Conservation (phyloP, 192 early-diverging fungal species). For the Allomyces arbusculus region DNA sequence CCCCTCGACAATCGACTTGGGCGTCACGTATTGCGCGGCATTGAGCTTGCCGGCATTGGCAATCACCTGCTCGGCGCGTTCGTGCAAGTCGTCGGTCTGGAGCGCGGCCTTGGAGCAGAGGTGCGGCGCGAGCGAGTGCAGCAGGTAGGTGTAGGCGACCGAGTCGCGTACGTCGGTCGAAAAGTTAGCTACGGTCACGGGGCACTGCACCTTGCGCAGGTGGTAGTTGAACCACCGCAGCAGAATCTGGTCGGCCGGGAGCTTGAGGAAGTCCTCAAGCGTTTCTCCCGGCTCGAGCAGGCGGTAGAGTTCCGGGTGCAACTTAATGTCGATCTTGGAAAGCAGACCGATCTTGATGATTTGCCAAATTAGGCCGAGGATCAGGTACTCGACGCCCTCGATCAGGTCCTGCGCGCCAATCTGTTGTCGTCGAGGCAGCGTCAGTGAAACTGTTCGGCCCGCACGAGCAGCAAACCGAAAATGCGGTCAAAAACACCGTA, state of each 20-base stretch:
- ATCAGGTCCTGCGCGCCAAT: constrained; percentile 93
- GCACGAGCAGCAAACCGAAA: not conserved
- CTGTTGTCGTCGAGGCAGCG: not conserved
- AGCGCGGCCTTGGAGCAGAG: constrained; percentile 65
- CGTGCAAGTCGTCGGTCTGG: constrained; percentile 44
- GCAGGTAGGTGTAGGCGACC: constrained; percentile 82
- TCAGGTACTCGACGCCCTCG: constrained; percentile 88
- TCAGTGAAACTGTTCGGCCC: too few relatives aligned
- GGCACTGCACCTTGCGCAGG: constrained; percentile 76
- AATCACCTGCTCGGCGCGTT: constrained; percentile 76
- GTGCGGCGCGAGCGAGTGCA: constrained; percentile 75
- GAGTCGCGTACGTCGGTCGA: constrained; percentile 80
- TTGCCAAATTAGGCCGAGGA: constrained; percentile 95
- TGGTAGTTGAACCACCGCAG: constrained; percentile 99
- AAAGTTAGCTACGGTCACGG: constrained; percentile 67
- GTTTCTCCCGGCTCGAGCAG: constrained; percentile 82
- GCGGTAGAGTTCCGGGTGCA: constrained; percentile 92
- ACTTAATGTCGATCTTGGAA: constrained; percentile 93
- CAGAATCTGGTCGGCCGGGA: constrained; percentile 90
- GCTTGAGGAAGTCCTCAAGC: constrained; percentile 78
- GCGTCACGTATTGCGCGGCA: constrained; percentile 83
- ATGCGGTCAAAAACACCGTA: not conserved
- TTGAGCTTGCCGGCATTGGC: constrained; percentile 79
- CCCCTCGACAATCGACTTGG: constrained; percentile 82
- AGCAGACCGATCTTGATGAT: constrained; percentile 95